Evolutionary conservation across 169 alveolate genomes (phyloP).

Genomic region (Perkinsus marinus): DNA sequence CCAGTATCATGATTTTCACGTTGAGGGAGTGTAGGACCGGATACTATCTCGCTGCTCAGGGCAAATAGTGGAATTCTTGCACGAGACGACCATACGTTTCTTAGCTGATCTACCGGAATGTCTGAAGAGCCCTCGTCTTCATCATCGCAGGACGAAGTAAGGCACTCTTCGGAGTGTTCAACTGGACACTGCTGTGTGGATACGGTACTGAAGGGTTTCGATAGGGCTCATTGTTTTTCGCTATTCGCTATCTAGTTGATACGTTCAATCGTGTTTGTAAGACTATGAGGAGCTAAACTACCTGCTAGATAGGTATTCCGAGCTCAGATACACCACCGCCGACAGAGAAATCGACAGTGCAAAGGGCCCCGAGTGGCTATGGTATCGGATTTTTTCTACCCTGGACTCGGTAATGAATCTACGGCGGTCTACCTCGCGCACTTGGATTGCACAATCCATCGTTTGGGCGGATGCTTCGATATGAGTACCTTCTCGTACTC

Average conservation of each 20-base stretch:
- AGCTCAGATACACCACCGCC: not conserved
- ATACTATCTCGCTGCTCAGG: too few species aligned
- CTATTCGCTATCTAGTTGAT: too few species aligned
- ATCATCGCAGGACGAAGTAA: not conserved
- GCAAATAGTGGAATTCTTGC: too few species aligned
- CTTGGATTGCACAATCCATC: not conserved
- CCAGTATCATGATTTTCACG: too few species aligned
- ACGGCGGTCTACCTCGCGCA: not conserved
- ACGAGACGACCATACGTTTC: too few species aligned
- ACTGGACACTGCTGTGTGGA: not conserved
- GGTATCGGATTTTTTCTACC: constrained; percentile 45
- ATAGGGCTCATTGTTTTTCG: not conserved
- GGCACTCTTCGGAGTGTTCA: not conserved
- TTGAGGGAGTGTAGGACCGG: too few species aligned
- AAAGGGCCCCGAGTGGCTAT: constrained; percentile 6
- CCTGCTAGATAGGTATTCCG: too few species aligned
- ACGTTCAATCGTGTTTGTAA: too few species aligned
- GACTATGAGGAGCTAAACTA: too few species aligned
- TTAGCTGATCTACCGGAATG: too few species aligned
- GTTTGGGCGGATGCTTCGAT: not conserved
- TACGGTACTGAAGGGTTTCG: not conserved
- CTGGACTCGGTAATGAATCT: not conserved
- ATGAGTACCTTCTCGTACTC: too few species aligned
- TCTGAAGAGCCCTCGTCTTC: not conserved
- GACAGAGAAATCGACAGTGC: not conserved